phyloP scores from a whole-genome alignment of 1,284 basidiomycete genomes.

The Lentinula novae-zelandiae region DNA sequence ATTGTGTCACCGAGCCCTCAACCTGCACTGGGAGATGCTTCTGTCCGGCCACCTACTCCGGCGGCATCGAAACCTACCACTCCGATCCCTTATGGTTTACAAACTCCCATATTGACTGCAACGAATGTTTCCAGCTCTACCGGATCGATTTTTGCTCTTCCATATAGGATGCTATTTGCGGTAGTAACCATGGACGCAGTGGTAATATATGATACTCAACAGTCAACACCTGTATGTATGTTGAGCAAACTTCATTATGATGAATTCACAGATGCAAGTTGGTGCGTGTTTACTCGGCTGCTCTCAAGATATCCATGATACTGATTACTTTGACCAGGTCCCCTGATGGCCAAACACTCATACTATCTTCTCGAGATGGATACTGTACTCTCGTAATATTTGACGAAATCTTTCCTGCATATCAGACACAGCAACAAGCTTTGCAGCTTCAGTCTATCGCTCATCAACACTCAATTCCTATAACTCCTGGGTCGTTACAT shows the following conservation, averaged over 20 bases:
- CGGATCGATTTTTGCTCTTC: conserved; percentile 78
- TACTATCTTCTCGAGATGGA: conserved; percentile 91
- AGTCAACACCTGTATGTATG: conserved; percentile 88
- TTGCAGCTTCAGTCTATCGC: conserved; percentile 86
- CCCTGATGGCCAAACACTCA: conserved; percentile 89
- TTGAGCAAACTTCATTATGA: conserved; percentile 97
- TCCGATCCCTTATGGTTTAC: conserved; percentile 14
- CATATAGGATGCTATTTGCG: conserved; percentile 94
- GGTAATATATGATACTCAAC: conserved; percentile 96
- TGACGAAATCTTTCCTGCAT: conserved; percentile 84
- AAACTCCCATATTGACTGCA: not conserved
- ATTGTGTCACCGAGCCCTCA: conserved; percentile 38
- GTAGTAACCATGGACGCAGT: conserved; percentile 97
- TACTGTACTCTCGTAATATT: conserved; percentile 95
- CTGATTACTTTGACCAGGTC: conserved; percentile 57
- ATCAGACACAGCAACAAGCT: conserved; percentile 85
- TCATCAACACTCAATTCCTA: conserved; percentile 70
- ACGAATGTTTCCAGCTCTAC: conserved; percentile 25
- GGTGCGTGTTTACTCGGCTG: conserved; percentile 51
- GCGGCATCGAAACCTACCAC: conserved; percentile 18
- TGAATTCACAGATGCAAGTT: conserved; percentile 95
- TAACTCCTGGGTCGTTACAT: conserved; percentile 25
- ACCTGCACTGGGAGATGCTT: conserved; percentile 20
- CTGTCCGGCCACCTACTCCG: conserved; percentile 33
- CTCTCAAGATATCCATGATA: not conserved